Evolutionary conservation across 2,329 filamentous ascomycete species (phyloP).

Genomic region (Ophiostoma fasciatum): DNA sequence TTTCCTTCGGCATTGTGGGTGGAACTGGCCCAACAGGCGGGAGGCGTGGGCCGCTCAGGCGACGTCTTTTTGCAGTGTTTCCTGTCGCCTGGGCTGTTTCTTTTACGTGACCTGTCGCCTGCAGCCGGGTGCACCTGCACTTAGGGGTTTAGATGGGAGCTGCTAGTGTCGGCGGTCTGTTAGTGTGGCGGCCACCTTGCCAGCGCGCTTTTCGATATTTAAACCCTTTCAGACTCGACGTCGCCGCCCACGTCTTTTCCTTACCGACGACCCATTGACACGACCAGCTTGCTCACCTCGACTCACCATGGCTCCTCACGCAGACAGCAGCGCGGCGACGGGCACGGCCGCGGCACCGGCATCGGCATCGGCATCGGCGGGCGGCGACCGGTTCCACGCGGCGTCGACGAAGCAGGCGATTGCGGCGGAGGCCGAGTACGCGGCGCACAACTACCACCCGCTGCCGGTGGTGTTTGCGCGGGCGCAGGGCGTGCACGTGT

Average conservation of each 20-base stretch:
- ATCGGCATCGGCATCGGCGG: constrained; percentile 15
- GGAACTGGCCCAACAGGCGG: background rate
- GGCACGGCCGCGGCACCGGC: too few relatives aligned
- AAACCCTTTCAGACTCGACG: too few relatives aligned
- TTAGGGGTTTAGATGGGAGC: constrained; percentile 39
- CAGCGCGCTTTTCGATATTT: constrained; percentile 3
- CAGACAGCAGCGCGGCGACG: constrained; percentile 14
- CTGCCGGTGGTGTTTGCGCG: constrained; percentile 85
- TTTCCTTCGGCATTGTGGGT: constrained; percentile 15
- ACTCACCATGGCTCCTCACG: constrained; percentile 47
- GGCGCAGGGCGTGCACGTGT: constrained; percentile 75
- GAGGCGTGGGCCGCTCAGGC: too few relatives aligned
- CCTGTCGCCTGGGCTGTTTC: background rate
- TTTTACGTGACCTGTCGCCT: background rate
- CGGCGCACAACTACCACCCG: constrained; percentile 98
- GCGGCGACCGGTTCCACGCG: constrained; percentile 47
- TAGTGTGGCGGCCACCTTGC: constrained; percentile 5
- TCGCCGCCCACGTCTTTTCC: too few relatives aligned
- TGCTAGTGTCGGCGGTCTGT: constrained; percentile 1
- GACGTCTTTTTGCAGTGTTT: background rate
- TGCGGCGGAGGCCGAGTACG: constrained; percentile 63
- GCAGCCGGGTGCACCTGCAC: constrained; percentile 34
- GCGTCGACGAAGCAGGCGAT: constrained; percentile 69
- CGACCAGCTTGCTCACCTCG: too few relatives aligned
- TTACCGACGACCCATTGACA: too few relatives aligned